phyloP scores from a whole-genome alignment of 2,329 filamentous ascomycete genomes.

The Colletotrichum gloeosporioides region DNA sequence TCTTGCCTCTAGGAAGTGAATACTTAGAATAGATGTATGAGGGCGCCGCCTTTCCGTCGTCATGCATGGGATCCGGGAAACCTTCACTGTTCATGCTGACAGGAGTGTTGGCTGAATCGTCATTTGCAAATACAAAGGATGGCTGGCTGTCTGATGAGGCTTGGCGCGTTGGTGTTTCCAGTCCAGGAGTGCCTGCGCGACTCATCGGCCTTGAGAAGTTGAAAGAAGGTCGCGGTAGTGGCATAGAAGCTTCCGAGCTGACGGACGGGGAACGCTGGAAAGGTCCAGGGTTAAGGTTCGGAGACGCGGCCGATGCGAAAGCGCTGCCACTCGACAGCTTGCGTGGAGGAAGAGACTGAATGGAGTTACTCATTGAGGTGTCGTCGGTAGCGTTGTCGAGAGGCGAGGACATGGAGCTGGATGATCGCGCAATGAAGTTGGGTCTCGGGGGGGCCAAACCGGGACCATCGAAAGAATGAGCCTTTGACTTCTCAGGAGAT shows the following conservation, averaged over 20 bases:
- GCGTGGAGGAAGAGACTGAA: constrained; percentile 71
- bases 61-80: constrained; percentile 60
- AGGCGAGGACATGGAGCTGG: constrained; percentile 68
- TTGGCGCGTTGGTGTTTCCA: constrained; percentile 66
- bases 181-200: constrained; percentile 65
- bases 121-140: constrained; percentile 62
- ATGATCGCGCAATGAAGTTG: constrained; percentile 56
- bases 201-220: constrained; percentile 96
- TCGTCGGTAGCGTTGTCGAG: constrained; percentile 76
- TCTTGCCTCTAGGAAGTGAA: constrained; percentile 80
- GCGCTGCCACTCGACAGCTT: constrained; percentile 75
- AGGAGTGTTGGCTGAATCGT: constrained; percentile 72
- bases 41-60: constrained; percentile 58
- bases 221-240: constrained; percentile 75
- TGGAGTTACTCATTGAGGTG: constrained; percentile 55
- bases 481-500: constrained; percentile 51
- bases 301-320: constrained; percentile 54
- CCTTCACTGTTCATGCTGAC: constrained; percentile 76
- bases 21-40: constrained; percentile 91
- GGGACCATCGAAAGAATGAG: constrained; percentile 54
- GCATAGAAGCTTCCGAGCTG: constrained; percentile 78
- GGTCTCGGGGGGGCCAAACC: constrained; percentile 57
- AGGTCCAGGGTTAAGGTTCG: constrained; percentile 54
- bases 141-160: constrained; percentile 72
- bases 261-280: constrained; percentile 83